phyloP scores from a whole-genome alignment of 805 yeast genomes.

The Barnettozyma populi region DNA sequence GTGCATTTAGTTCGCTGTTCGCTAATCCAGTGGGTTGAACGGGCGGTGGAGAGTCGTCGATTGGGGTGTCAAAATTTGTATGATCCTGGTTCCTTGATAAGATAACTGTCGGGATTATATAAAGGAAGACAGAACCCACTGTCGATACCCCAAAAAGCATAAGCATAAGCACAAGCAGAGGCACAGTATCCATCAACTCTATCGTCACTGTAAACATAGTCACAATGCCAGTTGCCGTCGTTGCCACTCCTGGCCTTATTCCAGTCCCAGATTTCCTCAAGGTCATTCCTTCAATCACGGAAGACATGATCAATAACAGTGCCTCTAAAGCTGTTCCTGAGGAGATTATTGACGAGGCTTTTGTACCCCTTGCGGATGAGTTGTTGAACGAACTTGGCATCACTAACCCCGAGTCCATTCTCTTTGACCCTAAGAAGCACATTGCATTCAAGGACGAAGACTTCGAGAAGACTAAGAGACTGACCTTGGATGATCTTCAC shows the following conservation, averaged over 20 bases:
- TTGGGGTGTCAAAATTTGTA: too few relatives aligned
- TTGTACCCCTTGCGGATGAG: constrained; percentile 6
- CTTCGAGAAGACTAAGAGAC: constrained; percentile 31
- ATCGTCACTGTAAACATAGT: too few relatives aligned
- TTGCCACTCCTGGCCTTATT: not conserved
- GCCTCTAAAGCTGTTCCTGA: constrained; percentile 4
- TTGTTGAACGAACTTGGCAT: constrained; percentile 19
- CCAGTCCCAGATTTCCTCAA: constrained; percentile 2
- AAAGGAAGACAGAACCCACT: too few relatives aligned
- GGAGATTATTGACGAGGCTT: constrained; percentile 3
- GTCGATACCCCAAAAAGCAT: too few relatives aligned
- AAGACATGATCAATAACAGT: constrained; percentile 7
- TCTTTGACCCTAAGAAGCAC: constrained; percentile 36
- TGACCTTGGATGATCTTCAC: constrained; percentile 47
- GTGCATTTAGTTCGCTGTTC: too few relatives aligned
- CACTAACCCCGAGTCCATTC: constrained; percentile 18
- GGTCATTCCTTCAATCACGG: constrained; percentile 9
- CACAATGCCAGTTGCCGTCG: constrained; percentile 7
- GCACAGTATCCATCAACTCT: too few relatives aligned
- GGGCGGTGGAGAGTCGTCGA: too few relatives aligned
- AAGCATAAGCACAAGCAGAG: too few relatives aligned
- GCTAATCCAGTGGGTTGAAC: too few relatives aligned
- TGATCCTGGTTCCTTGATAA: too few relatives aligned
- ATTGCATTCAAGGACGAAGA: constrained; percentile 33
- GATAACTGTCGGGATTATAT: too few relatives aligned